phyloP scores from a whole-genome alignment of 2,329 filamentous ascomycete species.

The Pseudogymnoascus pannorum region DNA sequence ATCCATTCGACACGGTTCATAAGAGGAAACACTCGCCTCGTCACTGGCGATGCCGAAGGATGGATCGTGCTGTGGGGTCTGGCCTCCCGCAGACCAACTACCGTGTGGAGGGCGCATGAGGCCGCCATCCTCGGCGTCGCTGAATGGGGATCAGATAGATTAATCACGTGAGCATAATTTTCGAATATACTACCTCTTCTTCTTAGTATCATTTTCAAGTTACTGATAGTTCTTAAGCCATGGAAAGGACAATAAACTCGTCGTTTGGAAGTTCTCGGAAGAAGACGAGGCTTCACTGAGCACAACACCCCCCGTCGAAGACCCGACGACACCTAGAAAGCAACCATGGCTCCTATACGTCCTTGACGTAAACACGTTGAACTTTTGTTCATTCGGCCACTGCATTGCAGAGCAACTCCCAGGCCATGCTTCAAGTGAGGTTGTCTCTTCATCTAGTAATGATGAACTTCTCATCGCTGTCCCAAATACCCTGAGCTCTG shows the following conservation, averaged over 20 bases:
- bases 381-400: constrained; percentile 79
- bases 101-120: constrained; percentile 81
- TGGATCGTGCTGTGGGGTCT: constrained; percentile 84
- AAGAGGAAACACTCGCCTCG: constrained; percentile 63
- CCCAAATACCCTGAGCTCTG: constrained; percentile 67
- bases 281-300: constrained; percentile 59
- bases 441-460: background rate
- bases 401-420: constrained; percentile 16
- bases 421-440: background rate
- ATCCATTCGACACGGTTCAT: constrained; percentile 73
- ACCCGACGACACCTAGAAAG: constrained; percentile 39
- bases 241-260: constrained; percentile 78
- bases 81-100: constrained; percentile 68
- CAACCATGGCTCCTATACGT: constrained; percentile 82
- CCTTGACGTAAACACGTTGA: constrained; percentile 83
- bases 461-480: constrained; percentile 63
- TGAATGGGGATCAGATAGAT: constrained; percentile 61
- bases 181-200: background rate
- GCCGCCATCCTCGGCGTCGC: constrained; percentile 68
- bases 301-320: constrained; percentile 64
- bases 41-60: constrained; percentile 84
- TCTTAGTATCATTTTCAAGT: background rate
- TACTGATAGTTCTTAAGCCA: constrained; percentile 49
- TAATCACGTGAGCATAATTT: constrained; percentile 67
- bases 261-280: constrained; percentile 69